Evolutionary conservation across 1,139 yeast species (phyloP), one percentile per base, ranked within the genome.

Genomic region (Blastobotrys ciferrii): DNA sequence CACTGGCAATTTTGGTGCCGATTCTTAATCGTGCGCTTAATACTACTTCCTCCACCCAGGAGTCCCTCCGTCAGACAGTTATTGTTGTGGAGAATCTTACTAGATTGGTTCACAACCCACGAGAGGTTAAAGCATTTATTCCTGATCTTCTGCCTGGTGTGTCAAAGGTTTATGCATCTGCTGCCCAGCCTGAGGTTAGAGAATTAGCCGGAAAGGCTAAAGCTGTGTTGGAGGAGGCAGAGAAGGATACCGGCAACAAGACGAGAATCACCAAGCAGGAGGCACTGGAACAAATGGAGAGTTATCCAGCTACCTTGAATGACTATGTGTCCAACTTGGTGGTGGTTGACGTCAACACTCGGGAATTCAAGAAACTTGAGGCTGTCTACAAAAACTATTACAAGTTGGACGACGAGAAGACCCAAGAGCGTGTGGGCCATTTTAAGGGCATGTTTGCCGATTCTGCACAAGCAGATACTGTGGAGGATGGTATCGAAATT

Each of bases 111-210:
- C 94, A 91, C 72, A 88, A 91, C 74, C 88, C 89, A 61, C 76
- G 88, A 62, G 98, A 92, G 72, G 89, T 92, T 63, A 95, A 87
- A 67, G 76, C 81, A 40, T 92, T 80, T 64, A 85, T 92, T 58
- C 98, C 98, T 39, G 77, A 80, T 57, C 77, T 92, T 58, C 71
- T 84, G 65, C 98, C 98, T 14, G 96, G 96, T 65, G 85, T 92
- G 42, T 81, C 84, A 67, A 88, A 83, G 68, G 97, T 92, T 43
- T 82, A 84, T 47, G 80, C 87, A 51, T 86, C 92, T 49, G 98
- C 98, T 33, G 85, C 98, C 7, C 77, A 87, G 64, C 98, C 98
- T 33, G 98, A 92, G 70, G 98, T 92, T 47, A 85, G 98, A 77
- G 95, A 86, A 58, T 76, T 92, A 62, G 98, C 97, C 33, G 77